phyloP scores from a whole-genome alignment of 768 basidiomycete genomes.

The Galerina sulciceps region DNA sequence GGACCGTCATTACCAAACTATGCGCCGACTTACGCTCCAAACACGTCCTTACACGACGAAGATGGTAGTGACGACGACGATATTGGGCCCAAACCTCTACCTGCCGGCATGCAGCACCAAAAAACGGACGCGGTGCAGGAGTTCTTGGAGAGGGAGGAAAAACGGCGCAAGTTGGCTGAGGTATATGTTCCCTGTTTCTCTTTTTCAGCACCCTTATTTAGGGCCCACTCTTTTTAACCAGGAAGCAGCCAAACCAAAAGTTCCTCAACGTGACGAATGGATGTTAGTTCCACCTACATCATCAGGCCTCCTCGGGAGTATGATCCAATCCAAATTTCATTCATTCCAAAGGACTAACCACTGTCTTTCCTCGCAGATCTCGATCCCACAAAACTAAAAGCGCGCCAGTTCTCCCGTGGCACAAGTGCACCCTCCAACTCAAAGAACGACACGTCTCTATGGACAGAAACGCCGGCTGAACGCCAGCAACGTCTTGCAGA shows the following conservation, averaged over 20 bases:
- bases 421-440: constrained; percentile 47
- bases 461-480: constrained; percentile 98
- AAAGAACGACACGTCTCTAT: constrained; percentile 67
- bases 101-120: constrained; percentile 43
- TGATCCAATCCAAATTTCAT: constrained; percentile 29
- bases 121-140: constrained; percentile 73
- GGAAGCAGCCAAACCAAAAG: constrained; percentile 82
- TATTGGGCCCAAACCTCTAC: constrained; percentile 82
- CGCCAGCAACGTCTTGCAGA: constrained; percentile 90
- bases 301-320: constrained; percentile 79
- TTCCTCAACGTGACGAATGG: constrained; percentile 90
- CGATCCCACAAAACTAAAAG: constrained; percentile 84
- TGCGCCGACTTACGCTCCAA: constrained; percentile 36
- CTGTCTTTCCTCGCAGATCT: constrained; percentile 52
- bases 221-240: constrained; percentile 21
- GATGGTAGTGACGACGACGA: constrained; percentile 64
- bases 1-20: constrained; percentile 59
- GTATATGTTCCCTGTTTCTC: constrained; percentile 31
- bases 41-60: constrained; percentile 32
- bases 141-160: constrained; percentile 86
- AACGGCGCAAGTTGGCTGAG: constrained; percentile 71
- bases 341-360: background rate
- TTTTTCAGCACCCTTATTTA: background rate
- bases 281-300: constrained; percentile 94
- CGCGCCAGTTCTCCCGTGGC: constrained; percentile 76